Conservation (phyloP, 2,329 filamentous ascomycete species). For the Teratosphaeria pseudoeucalypti region DNA sequence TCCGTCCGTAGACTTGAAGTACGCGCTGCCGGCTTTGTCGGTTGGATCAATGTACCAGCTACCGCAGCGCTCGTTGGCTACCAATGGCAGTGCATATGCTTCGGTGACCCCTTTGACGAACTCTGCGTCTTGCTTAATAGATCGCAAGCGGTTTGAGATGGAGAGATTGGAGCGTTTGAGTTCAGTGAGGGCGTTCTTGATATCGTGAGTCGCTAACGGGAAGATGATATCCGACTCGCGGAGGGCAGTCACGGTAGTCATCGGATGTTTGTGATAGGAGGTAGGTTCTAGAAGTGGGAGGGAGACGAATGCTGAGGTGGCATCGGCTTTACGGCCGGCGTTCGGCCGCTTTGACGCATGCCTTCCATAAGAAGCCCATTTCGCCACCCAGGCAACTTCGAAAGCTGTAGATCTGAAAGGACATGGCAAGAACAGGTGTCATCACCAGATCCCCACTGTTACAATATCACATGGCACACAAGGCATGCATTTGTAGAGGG, state of each 20-base stretch:
- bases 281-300: neutral
- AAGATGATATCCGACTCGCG: conserved; percentile 36
- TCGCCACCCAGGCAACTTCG: neutral
- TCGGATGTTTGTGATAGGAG: neutral
- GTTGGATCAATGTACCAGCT: conserved; percentile 78
- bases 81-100: conserved; percentile 48
- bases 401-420: neutral
- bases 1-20: conserved; percentile 97
- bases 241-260: neutral
- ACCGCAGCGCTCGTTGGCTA: conserved; percentile 91
- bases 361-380: neutral
- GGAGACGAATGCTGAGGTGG: neutral
- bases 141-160: conserved; percentile 69
- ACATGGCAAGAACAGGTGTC: neutral
- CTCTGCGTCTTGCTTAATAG: conserved; percentile 63
- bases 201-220: conserved; percentile 47
- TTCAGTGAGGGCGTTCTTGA: conserved; percentile 58
- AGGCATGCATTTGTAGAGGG: neutral
- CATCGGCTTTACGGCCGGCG: neutral
- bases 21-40: conserved; percentile 62
- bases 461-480: neutral
- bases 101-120: conserved; percentile 58
- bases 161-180: conserved; percentile 69
- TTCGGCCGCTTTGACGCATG: neutral
- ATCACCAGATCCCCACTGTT: neutral